Conservation (phyloP, 768 basidiomycete genomes). For the Piloderma croceum region DNA sequence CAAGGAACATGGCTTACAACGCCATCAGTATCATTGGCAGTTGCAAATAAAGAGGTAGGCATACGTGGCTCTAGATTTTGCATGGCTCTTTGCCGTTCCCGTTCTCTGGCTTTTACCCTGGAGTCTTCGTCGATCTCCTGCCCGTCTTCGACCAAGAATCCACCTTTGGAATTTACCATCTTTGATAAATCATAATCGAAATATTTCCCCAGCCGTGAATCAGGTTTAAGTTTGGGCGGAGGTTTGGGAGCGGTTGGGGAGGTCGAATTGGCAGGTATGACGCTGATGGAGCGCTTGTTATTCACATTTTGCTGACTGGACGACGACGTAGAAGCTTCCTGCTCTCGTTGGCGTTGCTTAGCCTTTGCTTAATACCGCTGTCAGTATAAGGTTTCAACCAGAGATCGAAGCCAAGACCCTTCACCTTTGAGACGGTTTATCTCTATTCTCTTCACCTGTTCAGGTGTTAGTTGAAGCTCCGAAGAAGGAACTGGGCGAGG, state of each 20-base stretch:
- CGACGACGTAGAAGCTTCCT: constrained; percentile 33
- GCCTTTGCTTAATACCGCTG: constrained; percentile 61
- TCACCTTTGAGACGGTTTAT: constrained; percentile 74
- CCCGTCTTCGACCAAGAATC: constrained; percentile 89
- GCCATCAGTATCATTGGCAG: constrained; percentile 1
- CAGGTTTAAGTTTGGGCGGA: constrained; percentile 56
- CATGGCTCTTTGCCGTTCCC: constrained; percentile 71
- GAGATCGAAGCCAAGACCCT: too few relatives aligned
- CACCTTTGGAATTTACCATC: constrained; percentile 95
- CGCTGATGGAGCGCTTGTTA: constrained; percentile 66
- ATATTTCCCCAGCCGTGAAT: constrained; percentile 81
- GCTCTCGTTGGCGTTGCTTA: constrained; percentile 61
- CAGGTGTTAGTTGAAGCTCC: constrained; percentile 46
- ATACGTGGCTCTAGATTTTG: constrained; percentile 73
- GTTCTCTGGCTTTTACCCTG: constrained; percentile 70
- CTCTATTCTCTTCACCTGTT: constrained; percentile 68
- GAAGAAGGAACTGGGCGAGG: constrained; percentile 7
- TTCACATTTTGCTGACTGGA: constrained; percentile 54
- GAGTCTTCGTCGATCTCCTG: constrained; percentile 73
- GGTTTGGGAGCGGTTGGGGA: constrained; percentile 53
- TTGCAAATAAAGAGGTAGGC: constrained; percentile 20
- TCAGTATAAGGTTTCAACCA: too few relatives aligned
- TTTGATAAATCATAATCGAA: constrained; percentile 97
- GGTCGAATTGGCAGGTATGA: constrained; percentile 49
- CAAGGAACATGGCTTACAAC: constrained; percentile 67